phyloP scores from a whole-genome alignment of 306 rosid species.

The Sindora glabra region DNA sequence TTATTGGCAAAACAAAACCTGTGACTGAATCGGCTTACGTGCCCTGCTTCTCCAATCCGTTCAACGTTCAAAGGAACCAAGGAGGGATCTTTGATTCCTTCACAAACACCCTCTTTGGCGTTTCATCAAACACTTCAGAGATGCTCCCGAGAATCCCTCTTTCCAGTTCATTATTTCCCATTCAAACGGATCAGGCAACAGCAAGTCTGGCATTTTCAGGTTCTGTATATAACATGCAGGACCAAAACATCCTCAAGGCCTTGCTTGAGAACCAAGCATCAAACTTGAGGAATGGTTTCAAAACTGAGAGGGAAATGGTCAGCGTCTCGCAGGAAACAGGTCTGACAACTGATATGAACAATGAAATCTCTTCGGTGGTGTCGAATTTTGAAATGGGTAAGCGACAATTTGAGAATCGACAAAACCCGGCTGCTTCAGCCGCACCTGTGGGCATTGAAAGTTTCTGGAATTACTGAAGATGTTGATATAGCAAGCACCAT shows the following conservation, averaged over 20 bases:
- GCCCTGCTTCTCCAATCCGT: conserved; percentile 99
- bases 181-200: conserved; percentile 20
- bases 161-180: conserved; percentile 24
- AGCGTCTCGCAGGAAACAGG: conserved; percentile 57
- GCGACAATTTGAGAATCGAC: conserved; percentile 41
- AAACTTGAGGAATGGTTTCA: conserved; percentile 38
- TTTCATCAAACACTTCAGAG: conserved; percentile 26
- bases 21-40: conserved; percentile 53
- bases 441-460: conserved; percentile 28
- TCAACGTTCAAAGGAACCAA: conserved; percentile 53
- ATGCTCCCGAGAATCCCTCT: conserved; percentile 31
- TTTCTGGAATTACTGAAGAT: conserved; percentile 61
- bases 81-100: conserved; percentile 35
- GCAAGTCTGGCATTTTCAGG: conserved; percentile 21
- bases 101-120: conserved; percentile 28
- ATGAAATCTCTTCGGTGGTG: conserved; percentile 56
- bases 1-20: conserved; percentile 30
- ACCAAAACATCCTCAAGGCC: conserved; percentile 47
- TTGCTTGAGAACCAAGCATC: conserved; percentile 49
- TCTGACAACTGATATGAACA: conserved; percentile 43
- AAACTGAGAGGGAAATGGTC: conserved; percentile 48
- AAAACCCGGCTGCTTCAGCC: conserved; percentile 28
- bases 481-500: not conserved
- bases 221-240: conserved; percentile 36
- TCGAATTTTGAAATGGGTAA: conserved; percentile 46